Evolutionary conservation across 345 rosid genomes (phyloP).

Genomic region (Gossypium rotundifolium): DNA sequence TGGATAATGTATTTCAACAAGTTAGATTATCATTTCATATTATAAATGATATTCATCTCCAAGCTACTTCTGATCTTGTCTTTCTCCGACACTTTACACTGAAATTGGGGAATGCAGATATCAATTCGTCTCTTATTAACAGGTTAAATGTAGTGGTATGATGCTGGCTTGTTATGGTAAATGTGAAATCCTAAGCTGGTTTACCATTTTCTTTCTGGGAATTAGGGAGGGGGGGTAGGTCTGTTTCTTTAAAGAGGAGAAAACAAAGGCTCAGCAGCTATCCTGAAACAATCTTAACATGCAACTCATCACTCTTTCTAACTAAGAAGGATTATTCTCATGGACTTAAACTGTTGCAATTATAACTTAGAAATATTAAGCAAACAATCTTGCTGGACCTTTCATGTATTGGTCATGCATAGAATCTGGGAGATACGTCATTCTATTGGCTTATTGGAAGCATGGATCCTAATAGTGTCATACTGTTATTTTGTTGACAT

Average conservation of each 20-base stretch:
- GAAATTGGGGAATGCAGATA: not conserved
- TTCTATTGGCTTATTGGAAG: not conserved
- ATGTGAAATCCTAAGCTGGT: not conserved
- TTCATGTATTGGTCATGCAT: not conserved
- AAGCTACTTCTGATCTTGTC: slow-evolving; percentile 6
- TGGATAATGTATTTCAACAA: not conserved
- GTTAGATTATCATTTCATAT: not conserved
- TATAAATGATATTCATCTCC: not conserved
- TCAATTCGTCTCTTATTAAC: not conserved
- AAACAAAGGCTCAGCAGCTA: not conserved
- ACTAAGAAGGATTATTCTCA: not conserved
- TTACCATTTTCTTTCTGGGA: not conserved
- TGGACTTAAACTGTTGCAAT: not conserved
- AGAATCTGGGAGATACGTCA: not conserved
- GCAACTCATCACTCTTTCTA: not conserved
- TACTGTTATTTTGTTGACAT: not conserved
- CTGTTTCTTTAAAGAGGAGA: not conserved
- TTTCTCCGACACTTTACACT: not conserved
- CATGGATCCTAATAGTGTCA: not conserved
- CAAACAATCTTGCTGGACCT: not conserved
- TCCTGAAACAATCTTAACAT: not conserved
- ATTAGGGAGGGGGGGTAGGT: too few species aligned
- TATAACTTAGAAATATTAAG: not conserved
- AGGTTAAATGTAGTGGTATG: not conserved
- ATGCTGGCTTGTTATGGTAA: not conserved